phyloP scores from a whole-genome alignment of 1,284 basidiomycete genomes.

The Ganoderma lingzhi region DNA sequence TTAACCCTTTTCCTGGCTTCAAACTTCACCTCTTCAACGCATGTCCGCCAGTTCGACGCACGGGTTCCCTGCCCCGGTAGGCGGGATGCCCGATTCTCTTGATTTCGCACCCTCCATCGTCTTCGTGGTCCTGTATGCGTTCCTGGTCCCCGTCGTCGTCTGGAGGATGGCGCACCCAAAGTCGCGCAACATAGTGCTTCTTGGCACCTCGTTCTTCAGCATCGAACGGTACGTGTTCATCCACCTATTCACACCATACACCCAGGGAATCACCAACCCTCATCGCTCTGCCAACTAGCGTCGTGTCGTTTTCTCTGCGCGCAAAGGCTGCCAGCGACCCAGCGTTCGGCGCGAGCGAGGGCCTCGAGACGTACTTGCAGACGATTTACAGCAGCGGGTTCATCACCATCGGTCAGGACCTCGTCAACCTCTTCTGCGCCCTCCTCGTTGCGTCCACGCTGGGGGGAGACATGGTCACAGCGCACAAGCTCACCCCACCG shows the following conservation, averaged over 20 bases:
- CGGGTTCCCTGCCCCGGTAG: conserved; percentile 10
- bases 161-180: conserved; percentile 23
- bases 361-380: conserved; percentile 44
- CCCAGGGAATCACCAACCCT: too few relatives aligned
- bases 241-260: too few relatives aligned
- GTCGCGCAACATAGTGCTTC: conserved; percentile 26
- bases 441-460: conserved; percentile 41
- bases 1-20: background rate
- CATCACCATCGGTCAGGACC: conserved; percentile 39
- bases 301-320: conserved; percentile 41
- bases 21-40: background rate
- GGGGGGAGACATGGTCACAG: conserved; percentile 9
- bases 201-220: conserved; percentile 26
- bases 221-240: conserved; percentile 29
- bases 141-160: conserved; percentile 25
- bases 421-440: conserved; percentile 37
- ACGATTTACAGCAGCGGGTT: conserved; percentile 41
- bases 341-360: conserved; percentile 29
- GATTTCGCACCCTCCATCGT: conserved; percentile 10
- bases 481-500: background rate
- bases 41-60: conserved; percentile 1
- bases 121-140: conserved; percentile 28
- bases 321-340: conserved; percentile 39
- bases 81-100: conserved; percentile 2
- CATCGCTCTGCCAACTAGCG: conserved; percentile 18